Percentiles rank a stretch among this genome's conserved stretches.
Evolutionary conservation across 345 rosid species (phyloP).

Genomic region (Corchorus olitorius): DNA sequence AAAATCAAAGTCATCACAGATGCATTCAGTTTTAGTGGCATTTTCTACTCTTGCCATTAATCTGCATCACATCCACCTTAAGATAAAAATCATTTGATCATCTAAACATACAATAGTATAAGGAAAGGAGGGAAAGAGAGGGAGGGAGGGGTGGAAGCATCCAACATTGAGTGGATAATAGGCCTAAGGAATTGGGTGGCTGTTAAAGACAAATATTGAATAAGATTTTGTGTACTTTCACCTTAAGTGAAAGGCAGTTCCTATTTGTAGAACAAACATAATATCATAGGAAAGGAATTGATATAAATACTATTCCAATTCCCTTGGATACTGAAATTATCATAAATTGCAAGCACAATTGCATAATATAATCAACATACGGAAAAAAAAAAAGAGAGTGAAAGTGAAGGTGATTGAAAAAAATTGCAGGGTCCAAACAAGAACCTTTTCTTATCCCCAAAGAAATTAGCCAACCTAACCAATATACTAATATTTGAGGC

Average conservation of each 20-base stretch:
- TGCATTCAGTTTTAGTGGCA: not conserved
- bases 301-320: not conserved
- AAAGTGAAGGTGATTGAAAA: slow-evolving; percentile 1
- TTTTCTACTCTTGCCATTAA: not conserved
- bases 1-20: not conserved
- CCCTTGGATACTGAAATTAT: not conserved
- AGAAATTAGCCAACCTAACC: not conserved
- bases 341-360: not conserved
- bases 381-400: not conserved
- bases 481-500: not conserved
- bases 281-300: not conserved
- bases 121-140: not conserved
- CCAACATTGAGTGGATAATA: not conserved
- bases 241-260: not conserved
- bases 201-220: not conserved
- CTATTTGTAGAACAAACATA: not conserved
- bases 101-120: not conserved
- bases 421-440: not conserved
- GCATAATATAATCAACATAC: not conserved
- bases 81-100: not conserved
- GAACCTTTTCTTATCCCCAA: not conserved
- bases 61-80: not conserved
- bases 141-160: not conserved
- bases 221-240: not conserved
- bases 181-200: not conserved